These are phyloP conservation scores for Claviceps sp. DNA, from an alignment of 2,329 filamentous ascomycete species.

Conservation along the genomic window DNA sequence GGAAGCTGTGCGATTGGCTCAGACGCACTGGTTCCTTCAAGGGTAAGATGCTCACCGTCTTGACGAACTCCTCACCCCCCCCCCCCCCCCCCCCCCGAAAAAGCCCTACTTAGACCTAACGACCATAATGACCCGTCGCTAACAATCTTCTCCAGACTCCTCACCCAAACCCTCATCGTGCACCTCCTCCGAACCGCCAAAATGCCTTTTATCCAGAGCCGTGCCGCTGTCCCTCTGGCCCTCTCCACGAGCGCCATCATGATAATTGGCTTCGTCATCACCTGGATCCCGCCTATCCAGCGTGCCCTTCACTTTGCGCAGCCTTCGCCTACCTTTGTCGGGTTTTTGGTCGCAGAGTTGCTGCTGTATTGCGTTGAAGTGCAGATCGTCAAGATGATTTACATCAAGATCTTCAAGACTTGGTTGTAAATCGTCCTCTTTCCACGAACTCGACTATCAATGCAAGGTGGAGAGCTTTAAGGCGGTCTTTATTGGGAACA, in stretches of 20 bases:
- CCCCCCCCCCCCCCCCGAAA: too few relatives aligned
- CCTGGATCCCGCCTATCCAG: conserved; percentile 14
- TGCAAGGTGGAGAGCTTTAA: not conserved
- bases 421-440: conserved; percentile 10
- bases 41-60: conserved; percentile 5
- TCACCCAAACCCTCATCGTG: conserved; percentile 17
- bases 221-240: conserved; percentile 10
- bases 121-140: not conserved
- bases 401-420: conserved; percentile 13
- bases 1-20: conserved; percentile 9
- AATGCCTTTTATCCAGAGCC: conserved; percentile 14
- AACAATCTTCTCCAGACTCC: conserved; percentile 6
- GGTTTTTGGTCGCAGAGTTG: conserved; percentile 13
- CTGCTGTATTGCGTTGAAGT: conserved; percentile 14
- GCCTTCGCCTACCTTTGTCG: conserved; percentile 11
- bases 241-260: conserved; percentile 14
- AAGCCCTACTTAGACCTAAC: too few relatives aligned
- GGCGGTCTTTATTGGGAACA: too few relatives aligned
- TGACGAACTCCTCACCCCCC: not conserved
- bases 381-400: conserved; percentile 16
- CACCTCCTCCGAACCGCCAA: conserved; percentile 15
- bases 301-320: conserved; percentile 10
- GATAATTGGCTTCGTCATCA: conserved; percentile 13
- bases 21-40: conserved; percentile 17
- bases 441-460: too few relatives aligned